Evolutionary conservation across 371 early-diverging fungal species (phyloP).

Genomic region (Furculomyces boomerangus): DNA sequence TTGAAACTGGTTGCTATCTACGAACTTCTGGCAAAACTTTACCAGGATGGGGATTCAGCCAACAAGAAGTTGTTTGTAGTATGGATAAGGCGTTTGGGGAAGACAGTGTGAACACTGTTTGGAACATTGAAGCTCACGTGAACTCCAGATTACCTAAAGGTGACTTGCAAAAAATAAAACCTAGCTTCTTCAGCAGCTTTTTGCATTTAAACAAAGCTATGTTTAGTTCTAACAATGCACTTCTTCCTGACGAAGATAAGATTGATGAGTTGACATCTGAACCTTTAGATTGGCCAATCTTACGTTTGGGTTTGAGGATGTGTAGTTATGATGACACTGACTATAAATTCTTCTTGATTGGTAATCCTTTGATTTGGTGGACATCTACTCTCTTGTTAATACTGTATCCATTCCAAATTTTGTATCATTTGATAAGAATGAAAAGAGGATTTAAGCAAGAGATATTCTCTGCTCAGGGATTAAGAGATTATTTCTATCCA

Average conservation of each 20-base stretch:
- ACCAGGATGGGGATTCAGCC: conserved; percentile 98
- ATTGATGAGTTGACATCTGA: conserved; percentile 73
- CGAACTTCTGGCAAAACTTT: conserved; percentile 55
- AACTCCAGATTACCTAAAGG: conserved; percentile 47
- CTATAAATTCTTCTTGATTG: conserved; percentile 88
- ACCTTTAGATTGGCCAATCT: conserved; percentile 70
- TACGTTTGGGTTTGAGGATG: conserved; percentile 88
- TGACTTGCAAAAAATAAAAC: conserved; percentile 32
- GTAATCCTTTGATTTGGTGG: conserved; percentile 97
- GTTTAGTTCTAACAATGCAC: conserved; percentile 96
- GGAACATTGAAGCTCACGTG: conserved; percentile 94
- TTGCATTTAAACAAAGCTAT: conserved; percentile 91
- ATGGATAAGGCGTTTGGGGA: conserved; percentile 4
- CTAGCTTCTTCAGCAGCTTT: conserved; percentile 72
- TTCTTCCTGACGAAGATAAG: conserved; percentile 92
- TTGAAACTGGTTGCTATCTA: conserved; percentile 61
- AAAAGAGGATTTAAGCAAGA: conserved; percentile 51
- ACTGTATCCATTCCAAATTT: conserved; percentile 23
- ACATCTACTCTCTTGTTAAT: conserved; percentile 38
- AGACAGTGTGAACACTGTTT: conserved; percentile 42
- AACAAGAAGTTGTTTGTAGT: conserved; percentile 86
- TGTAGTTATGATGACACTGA: conserved; percentile 84
- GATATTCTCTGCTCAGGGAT: conserved; percentile 25
- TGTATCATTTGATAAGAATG: conserved; percentile 45
- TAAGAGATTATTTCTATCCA: conserved; percentile 35